phyloP scores from a whole-genome alignment of 2,329 filamentous ascomycete genomes.

The Epichloe sibirici region DNA sequence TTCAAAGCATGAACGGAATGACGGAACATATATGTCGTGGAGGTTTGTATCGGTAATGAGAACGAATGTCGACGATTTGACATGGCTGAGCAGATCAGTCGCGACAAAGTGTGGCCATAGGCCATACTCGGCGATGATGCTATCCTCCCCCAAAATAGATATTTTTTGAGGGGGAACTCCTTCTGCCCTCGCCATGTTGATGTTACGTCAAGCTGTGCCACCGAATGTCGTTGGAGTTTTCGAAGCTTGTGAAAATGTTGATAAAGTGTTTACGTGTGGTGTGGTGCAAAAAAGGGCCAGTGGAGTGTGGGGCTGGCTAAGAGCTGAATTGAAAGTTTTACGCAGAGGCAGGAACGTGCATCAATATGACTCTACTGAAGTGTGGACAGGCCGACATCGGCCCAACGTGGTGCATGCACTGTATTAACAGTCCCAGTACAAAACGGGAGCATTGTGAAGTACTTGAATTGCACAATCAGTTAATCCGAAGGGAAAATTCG shows the following conservation, averaged over 20 bases:
- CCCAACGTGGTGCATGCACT: background rate
- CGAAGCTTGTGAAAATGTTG: background rate
- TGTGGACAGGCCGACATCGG: slow-evolving; percentile 5
- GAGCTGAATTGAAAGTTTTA: background rate
- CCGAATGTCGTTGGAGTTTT: background rate
- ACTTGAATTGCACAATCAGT: no score
- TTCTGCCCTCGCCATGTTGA: slow-evolving; percentile 16
- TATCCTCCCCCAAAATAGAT: slow-evolving; percentile 75
- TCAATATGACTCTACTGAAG: slow-evolving; percentile 5
- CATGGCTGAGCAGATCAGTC: slow-evolving; percentile 64
- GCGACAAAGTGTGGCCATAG: slow-evolving; percentile 77
- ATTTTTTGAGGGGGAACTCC: slow-evolving; percentile 43
- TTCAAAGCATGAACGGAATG: slow-evolving; percentile 44
- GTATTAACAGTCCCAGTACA: background rate
- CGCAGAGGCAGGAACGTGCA: background rate
- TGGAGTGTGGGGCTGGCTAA: background rate
- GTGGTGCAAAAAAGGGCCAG: background rate
- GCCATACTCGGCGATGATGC: slow-evolving; percentile 83
- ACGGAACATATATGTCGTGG: slow-evolving; percentile 64
- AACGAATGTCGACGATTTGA: slow-evolving; percentile 82
- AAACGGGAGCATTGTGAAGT: no score
- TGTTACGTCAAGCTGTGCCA: background rate
- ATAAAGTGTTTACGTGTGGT: background rate
- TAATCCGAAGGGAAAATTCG: background rate
- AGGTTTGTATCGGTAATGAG: slow-evolving; percentile 96